Percentiles rank a stretch among this genome's conserved stretches.
Conservation (phyloP, 805 yeast species). For the Kluyveromyces wickerhamii region DNA sequence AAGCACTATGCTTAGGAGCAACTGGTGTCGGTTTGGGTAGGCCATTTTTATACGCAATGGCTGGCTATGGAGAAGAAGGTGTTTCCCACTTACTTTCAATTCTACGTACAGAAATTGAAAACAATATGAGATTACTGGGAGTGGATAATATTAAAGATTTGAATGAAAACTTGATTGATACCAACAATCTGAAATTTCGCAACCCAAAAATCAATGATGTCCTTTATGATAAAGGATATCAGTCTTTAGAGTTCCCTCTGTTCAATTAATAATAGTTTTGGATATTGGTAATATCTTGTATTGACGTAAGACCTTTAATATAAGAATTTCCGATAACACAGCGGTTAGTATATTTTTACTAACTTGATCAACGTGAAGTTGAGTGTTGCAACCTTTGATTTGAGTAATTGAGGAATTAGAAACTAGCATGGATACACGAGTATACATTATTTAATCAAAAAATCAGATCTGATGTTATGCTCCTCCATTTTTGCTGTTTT, state of each 20-base stretch:
- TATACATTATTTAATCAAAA: too few species aligned
- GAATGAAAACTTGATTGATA: conserved; percentile 35
- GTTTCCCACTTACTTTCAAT: conserved; percentile 56
- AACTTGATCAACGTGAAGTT: too few species aligned
- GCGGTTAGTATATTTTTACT: too few species aligned
- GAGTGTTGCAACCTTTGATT: too few species aligned
- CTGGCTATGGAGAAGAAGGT: conserved; percentile 74
- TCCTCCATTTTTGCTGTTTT: too few species aligned
- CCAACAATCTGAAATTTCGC: conserved; percentile 25
- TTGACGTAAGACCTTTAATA: too few species aligned
- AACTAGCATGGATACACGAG: too few species aligned
- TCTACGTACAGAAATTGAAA: conserved; percentile 50
- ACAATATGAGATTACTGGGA: conserved; percentile 62
- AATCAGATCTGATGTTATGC: too few species aligned
- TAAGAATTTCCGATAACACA: too few species aligned
- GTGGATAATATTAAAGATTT: conserved; percentile 42
- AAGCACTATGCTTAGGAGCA: conserved; percentile 73
- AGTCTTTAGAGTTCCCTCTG: conserved; percentile 9
- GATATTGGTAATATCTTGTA: too few species aligned
- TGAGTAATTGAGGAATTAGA: too few species aligned
- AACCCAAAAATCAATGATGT: conserved; percentile 29
- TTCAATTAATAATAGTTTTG: conserved; percentile 6
- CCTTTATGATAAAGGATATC: conserved; percentile 15
- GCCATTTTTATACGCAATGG: conserved; percentile 68
- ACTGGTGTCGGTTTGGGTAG: conserved; percentile 69